phyloP scores from a whole-genome alignment of 352 stramenopile genomes.

The Globisporangium nodosum region DNA sequence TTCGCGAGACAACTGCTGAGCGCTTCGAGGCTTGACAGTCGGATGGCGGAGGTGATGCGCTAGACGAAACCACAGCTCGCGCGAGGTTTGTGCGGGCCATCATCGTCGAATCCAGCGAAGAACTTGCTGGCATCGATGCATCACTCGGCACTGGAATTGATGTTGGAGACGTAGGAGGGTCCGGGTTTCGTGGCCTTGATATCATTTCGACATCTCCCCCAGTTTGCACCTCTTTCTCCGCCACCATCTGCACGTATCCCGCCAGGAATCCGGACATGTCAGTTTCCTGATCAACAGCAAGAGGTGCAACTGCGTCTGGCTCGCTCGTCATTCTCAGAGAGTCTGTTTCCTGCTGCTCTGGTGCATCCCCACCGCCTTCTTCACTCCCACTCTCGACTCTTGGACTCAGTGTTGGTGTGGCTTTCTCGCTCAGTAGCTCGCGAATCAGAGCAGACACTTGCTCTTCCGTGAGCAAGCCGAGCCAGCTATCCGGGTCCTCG shows the following conservation, averaged over 20 bases:
- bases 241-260: conserved; percentile 1
- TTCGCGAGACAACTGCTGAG: not conserved
- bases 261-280: conserved; percentile 22
- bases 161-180: too few relatives aligned
- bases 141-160: too few relatives aligned
- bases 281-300: conserved; percentile 17
- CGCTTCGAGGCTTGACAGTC: not conserved
- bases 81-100: conserved; percentile 5
- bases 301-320: not conserved
- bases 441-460: conserved; percentile 37
- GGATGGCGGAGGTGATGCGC: not conserved
- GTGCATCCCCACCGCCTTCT: not conserved
- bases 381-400: not conserved
- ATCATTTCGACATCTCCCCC: not conserved
- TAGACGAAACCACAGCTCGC: not conserved
- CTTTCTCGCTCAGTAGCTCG: conserved; percentile 33
- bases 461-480: conserved; percentile 38
- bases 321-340: not conserved
- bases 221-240: conserved; percentile 26
- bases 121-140: too few relatives aligned
- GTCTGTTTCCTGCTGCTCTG: not conserved
- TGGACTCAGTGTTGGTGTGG: not conserved
- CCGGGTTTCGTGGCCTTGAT: too few relatives aligned
- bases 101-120: not conserved
- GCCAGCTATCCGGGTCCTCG: conserved; percentile 18